These are phyloP conservation scores for Bullera alba DNA, from an alignment of 768 basidiomycete genomes.

Conservation along the genomic window DNA sequence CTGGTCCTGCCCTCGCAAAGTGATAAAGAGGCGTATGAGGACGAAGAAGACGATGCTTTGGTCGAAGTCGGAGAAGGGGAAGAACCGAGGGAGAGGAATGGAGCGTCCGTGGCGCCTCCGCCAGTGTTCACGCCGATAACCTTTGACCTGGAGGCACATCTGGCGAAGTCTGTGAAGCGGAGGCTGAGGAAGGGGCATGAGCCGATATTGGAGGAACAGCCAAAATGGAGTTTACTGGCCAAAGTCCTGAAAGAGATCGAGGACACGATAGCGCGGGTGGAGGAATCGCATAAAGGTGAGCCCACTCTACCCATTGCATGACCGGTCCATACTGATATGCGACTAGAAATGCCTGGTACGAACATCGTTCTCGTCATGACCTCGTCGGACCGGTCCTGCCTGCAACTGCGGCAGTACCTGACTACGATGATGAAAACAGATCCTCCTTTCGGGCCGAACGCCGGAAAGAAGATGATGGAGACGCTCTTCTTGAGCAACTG, in stretches of 20 bases:
- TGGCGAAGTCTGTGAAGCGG: constrained; percentile 37
- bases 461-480: constrained; percentile 73
- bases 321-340: not conserved
- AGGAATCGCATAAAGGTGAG: constrained; percentile 26
- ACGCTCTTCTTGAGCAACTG: constrained; percentile 50
- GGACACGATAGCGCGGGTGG: constrained; percentile 52
- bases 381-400: constrained; percentile 66
- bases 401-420: constrained; percentile 71
- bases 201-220: constrained; percentile 83
- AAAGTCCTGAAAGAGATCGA: constrained; percentile 89
- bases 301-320: not conserved
- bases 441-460: constrained; percentile 29
- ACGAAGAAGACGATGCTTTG: constrained; percentile 17
- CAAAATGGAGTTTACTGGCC: constrained; percentile 82
- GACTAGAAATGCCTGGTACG: constrained; percentile 51
- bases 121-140: constrained; percentile 30
- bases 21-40: constrained; percentile 6
- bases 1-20: constrained; percentile 10
- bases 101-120: constrained; percentile 12
- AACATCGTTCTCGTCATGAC: constrained; percentile 85
- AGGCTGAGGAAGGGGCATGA: constrained; percentile 75
- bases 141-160: constrained; percentile 22
- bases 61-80: constrained; percentile 14
- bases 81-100: constrained; percentile 7
- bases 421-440: constrained; percentile 51